phyloP scores from a whole-genome alignment of 306 rosid genomes.

The Ormosia semicastrata region DNA sequence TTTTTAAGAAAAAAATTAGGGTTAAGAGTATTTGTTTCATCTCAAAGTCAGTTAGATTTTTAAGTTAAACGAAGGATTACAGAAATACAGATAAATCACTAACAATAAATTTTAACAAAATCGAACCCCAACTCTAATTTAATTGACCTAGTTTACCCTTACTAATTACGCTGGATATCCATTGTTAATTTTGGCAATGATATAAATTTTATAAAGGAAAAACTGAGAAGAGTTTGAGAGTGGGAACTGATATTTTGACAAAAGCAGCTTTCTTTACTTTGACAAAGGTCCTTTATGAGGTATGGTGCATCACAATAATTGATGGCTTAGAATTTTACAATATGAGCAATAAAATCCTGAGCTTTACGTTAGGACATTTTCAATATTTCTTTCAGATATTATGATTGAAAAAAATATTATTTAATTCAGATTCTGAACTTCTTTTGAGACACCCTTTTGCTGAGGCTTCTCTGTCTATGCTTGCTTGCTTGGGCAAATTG shows the following conservation, averaged over 20 bases:
- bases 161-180: too few species aligned
- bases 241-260: conserved; percentile 9
- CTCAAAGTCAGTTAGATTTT: too few species aligned
- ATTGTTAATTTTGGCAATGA: background rate
- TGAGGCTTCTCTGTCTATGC: conserved; percentile 1
- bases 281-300: background rate
- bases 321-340: conserved; percentile 16
- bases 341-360: conserved; percentile 23
- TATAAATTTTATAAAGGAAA: background rate
- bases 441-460: background rate
- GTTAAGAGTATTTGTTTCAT: too few species aligned
- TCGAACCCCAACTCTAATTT: too few species aligned
- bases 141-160: too few species aligned
- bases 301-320: conserved; percentile 24
- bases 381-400: background rate
- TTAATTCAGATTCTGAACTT: background rate
- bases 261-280: background rate
- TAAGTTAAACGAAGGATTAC: too few species aligned
- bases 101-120: too few species aligned
- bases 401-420: background rate
- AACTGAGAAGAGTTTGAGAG: background rate
- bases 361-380: background rate
- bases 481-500: background rate
- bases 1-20: too few species aligned
- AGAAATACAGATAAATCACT: too few species aligned